A percentile compares a stretch with the other conserved stretches of the same genome.
Evolutionary conservation across 2,329 filamentous ascomycete genomes (phyloP).

Genomic region (Hypoxylon sp.): DNA sequence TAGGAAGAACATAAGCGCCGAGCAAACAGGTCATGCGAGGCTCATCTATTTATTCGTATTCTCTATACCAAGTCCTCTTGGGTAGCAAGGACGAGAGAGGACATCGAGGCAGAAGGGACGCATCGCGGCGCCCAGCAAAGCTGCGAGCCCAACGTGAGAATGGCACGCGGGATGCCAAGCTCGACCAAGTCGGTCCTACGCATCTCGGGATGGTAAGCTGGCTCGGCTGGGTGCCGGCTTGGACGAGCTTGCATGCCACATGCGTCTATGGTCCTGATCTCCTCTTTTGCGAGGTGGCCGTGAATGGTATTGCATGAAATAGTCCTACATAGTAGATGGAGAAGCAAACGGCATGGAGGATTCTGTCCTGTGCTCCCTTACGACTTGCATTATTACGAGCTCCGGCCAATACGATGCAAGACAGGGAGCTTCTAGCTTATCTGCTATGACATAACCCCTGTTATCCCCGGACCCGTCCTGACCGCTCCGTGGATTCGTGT

Average conservation of each 20-base stretch:
- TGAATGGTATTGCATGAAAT: neutral
- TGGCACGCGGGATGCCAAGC: slow-evolving; percentile 10
- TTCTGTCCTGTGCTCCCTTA: too few relatives aligned
- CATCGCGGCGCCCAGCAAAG: slow-evolving; percentile 21
- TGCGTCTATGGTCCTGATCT: slow-evolving; percentile 1
- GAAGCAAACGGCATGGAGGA: neutral
- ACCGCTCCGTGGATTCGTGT: slow-evolving; percentile 28
- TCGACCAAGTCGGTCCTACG: slow-evolving; percentile 15
- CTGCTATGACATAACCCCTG: slow-evolving; percentile 21
- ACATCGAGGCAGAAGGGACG: slow-evolving; percentile 4
- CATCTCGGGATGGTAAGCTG: neutral
- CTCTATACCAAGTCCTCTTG: too few relatives aligned
- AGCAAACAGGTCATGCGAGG: slow-evolving; percentile 12
- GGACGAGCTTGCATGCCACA: slow-evolving; percentile 5
- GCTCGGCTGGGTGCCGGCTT: slow-evolving; percentile 11
- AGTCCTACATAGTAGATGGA: neutral
- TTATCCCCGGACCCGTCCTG: slow-evolving; percentile 23
- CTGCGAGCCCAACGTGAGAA: slow-evolving; percentile 7
- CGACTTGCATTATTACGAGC: slow-evolving; percentile 6
- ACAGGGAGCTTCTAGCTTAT: slow-evolving; percentile 1
- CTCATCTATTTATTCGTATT: slow-evolving; percentile 15
- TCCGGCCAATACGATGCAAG: slow-evolving; percentile 21
- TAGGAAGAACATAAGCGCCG: slow-evolving; percentile 3
- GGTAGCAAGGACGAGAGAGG: slow-evolving; percentile 9
- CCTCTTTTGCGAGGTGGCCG: too few relatives aligned